Percentiles rank a stretch among this genome's conserved stretches.
phyloP scores from a whole-genome alignment of 2,329 filamentous ascomycete genomes.

The Paecilomyces fulvus region DNA sequence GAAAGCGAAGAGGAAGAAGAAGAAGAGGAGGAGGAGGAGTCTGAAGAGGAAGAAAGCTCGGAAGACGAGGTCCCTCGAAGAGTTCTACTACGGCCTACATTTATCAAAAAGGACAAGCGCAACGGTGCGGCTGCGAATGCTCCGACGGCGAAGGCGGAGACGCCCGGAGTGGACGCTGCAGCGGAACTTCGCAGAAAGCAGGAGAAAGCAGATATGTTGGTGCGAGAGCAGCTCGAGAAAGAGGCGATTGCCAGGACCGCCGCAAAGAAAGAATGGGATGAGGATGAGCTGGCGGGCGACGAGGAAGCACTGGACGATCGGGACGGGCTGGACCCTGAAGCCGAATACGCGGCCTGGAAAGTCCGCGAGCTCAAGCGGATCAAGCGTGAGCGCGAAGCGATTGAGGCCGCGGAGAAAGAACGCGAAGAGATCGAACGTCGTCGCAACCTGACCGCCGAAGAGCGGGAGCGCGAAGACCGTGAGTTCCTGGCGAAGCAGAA shows the following conservation, averaged over 20 bases:
- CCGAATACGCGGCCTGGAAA: constrained; percentile 88
- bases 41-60: constrained; percentile 49
- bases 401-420: constrained; percentile 77
- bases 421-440: constrained; percentile 82
- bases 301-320: constrained; percentile 77
- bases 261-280: constrained; percentile 80
- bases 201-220: constrained; percentile 65
- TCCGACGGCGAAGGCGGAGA: constrained; percentile 8
- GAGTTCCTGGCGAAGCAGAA: constrained; percentile 68
- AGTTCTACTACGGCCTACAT: constrained; percentile 56
- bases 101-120: constrained; percentile 56
- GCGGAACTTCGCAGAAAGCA: constrained; percentile 40
- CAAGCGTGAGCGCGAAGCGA: constrained; percentile 74
- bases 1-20: constrained; percentile 50
- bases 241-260: constrained; percentile 66
- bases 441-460: constrained; percentile 75
- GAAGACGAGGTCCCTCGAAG: constrained; percentile 51
- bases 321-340: constrained; percentile 76
- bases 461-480: constrained; percentile 76
- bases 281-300: constrained; percentile 53
- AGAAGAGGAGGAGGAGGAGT: constrained; percentile 38
- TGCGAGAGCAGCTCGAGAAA: constrained; percentile 82
- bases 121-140: constrained; percentile 25
- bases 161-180: constrained; percentile 21
- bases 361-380: constrained; percentile 83